Conservation (phyloP, 1,139 yeast species). For the Blastobotrys proliferans region DNA sequence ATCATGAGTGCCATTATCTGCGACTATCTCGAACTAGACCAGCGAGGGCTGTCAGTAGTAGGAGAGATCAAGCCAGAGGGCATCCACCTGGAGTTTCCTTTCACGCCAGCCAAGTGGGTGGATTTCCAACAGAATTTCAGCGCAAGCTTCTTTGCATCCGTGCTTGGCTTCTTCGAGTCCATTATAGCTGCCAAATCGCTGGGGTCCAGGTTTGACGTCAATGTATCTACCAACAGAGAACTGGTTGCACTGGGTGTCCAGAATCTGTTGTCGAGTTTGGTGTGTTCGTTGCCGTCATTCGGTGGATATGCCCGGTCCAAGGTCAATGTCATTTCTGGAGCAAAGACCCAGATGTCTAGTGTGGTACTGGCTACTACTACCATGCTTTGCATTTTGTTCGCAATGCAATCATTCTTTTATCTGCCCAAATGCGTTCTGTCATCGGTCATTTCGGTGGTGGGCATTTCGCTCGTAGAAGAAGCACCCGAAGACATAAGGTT, state of each 20-base stretch:
- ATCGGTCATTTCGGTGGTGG: conserved; percentile 77
- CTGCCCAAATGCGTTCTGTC: conserved; percentile 81
- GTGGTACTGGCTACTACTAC: conserved; percentile 75
- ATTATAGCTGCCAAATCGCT: conserved; percentile 79
- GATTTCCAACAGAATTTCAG: conserved; percentile 38
- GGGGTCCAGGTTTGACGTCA: conserved; percentile 33
- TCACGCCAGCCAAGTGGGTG: conserved; percentile 36
- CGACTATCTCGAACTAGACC: conserved; percentile 49
- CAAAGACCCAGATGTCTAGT: conserved; percentile 80
- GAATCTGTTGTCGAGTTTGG: conserved; percentile 60
- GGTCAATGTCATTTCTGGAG: conserved; percentile 81
- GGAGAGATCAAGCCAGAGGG: conserved; percentile 58
- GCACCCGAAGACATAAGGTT: conserved; percentile 77
- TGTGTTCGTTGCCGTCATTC: conserved; percentile 86
- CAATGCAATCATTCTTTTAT: conserved; percentile 62
- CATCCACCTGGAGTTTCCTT: conserved; percentile 47
- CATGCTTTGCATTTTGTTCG: conserved; percentile 55
- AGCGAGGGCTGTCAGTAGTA: conserved; percentile 58
- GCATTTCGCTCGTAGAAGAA: conserved; percentile 74
- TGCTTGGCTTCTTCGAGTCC: conserved; percentile 89
- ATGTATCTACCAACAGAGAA: conserved; percentile 50
- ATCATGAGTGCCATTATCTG: conserved; percentile 59
- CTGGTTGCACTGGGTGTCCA: conserved; percentile 73
- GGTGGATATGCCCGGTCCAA: conserved; percentile 96
- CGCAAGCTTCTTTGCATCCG: conserved; percentile 63